Evolutionary conservation across 176 grass and related monocot genomes (phyloP), one percentile per base, ranked within the genome.

Genomic region (Triticum urartu): DNA sequence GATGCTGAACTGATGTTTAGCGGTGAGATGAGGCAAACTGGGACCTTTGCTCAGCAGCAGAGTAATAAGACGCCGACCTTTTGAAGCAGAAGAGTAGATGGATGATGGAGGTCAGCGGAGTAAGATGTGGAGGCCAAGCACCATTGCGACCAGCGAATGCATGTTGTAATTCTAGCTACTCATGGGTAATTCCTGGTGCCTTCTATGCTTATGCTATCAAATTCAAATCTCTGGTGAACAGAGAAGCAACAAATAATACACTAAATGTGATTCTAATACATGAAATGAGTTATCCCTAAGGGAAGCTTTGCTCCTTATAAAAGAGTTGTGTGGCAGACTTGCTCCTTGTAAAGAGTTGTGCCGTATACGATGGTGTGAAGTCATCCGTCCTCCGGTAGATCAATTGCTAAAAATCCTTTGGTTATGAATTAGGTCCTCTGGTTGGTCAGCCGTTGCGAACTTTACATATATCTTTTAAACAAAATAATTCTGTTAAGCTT

Each of bases 101-200:
- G 47, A 14, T 50, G 47, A 50, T 50, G 11, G 3, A 42, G 2
- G 9, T 43, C 12, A 14, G 47, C 13, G 13, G 4, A 50, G 47
- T 50, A 50, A 50, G 47, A 50, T 50, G 47, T 5, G 47, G 12
- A 50, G 12, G 47, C 12, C 47, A 1, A 15, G 47, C 47, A 5
- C 1, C 4, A 4, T 50, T 50, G 47, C 47, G 4, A 11, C 2
- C 42, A 43, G 3, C 0, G 42, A 43, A 2, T 40, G 34, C 56
- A 59, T 75, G 87, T 95, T 0, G 91, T 21, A 59, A 21, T 3
- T 59, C 18, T 2, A 59, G 7, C 56, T 59, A 59, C 18, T 59
- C 20, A 59, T 59, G 2, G 56, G 7, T 21, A 20, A 59, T 59
- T 59, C 7, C 56, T 59, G 56, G 20, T 59, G 56, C 18, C 56